Percentiles rank a stretch among this genome's conserved stretches.
phyloP scores from a whole-genome alignment of 192 early-diverging fungal species.

The Entomortierella parvispora region DNA sequence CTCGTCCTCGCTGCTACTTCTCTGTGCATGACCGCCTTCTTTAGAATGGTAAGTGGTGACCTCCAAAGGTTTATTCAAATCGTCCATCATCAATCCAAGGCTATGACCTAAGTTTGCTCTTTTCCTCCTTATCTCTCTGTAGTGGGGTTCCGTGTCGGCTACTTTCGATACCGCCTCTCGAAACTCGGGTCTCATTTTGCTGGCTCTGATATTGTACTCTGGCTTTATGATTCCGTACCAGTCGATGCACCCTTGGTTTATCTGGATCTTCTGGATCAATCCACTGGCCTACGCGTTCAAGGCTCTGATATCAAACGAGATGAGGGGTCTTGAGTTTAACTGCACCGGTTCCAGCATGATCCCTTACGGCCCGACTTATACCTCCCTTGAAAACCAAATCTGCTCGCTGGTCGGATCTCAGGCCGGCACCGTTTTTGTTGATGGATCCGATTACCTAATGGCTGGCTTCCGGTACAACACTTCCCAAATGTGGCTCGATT shows the following conservation, averaged over 20 bases:
- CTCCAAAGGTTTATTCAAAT: too few species aligned
- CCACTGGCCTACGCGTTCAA: conserved; percentile 70
- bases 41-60: conserved; percentile 62
- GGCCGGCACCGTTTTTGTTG: conserved; percentile 65
- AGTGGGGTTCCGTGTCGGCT: conserved; percentile 58
- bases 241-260: conserved; percentile 71
- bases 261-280: conserved; percentile 74
- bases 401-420: conserved; percentile 74
- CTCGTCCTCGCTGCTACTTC: conserved; percentile 63
- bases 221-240: conserved; percentile 71
- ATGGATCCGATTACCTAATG: conserved; percentile 69
- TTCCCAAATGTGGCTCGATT: conserved; percentile 67
- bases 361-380: conserved; percentile 45
- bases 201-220: conserved; percentile 64
- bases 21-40: conserved; percentile 67
- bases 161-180: conserved; percentile 65
- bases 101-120: too few species aligned
- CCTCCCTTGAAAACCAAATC: conserved; percentile 53
- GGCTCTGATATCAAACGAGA: conserved; percentile 71
- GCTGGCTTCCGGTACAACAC: conserved; percentile 67
- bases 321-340: conserved; percentile 60
- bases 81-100: too few species aligned
- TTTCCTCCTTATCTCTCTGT: too few species aligned
- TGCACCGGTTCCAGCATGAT: conserved; percentile 48
- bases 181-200: conserved; percentile 61